These are phyloP conservation scores for Vanrija sp. DNA, from an alignment of 1,284 basidiomycete genomes.

Conservation along the genomic window DNA sequence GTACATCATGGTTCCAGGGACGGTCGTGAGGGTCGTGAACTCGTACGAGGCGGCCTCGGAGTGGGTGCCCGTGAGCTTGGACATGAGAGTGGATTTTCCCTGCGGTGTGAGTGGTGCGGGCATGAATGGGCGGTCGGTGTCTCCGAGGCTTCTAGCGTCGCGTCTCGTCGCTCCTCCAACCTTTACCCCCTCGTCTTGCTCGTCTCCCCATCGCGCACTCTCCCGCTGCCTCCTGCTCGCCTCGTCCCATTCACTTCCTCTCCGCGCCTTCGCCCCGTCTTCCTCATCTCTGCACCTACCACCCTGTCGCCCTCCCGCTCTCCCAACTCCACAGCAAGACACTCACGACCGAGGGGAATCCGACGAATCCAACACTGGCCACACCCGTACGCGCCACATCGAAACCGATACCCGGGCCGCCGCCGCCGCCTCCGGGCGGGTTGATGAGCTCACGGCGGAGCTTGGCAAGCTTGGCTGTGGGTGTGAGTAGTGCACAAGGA, in stretches of 20 bases:
- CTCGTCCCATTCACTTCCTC: too few species aligned
- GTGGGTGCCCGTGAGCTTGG: conserved; percentile 93
- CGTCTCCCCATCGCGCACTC: too few species aligned
- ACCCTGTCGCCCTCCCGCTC: neutral
- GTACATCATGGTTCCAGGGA: conserved; percentile 81
- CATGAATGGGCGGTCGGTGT: neutral
- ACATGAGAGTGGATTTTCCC: conserved; percentile 89
- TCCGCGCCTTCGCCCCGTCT: too few species aligned
- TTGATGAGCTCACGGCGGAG: conserved; percentile 89
- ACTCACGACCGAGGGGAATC: conserved; percentile 46
- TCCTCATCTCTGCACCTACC: too few species aligned
- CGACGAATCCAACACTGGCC: conserved; percentile 93
- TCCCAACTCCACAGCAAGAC: neutral
- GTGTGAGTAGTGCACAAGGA: conserved; percentile 16
- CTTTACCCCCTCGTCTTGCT: too few species aligned
- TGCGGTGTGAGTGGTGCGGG: conserved; percentile 3
- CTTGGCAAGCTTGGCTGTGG: conserved; percentile 87
- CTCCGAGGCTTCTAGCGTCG: too few species aligned
- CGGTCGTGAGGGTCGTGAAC: conserved; percentile 70
- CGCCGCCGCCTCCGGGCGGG: conserved; percentile 71
- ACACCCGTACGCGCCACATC: conserved; percentile 96
- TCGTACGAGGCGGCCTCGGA: conserved; percentile 98
- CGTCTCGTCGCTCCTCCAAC: too few species aligned
- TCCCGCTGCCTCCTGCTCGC: too few species aligned
- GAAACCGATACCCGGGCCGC: conserved; percentile 84